Percentiles rank a stretch among this genome's conserved stretches.
phyloP scores from a whole-genome alignment of 2,329 filamentous ascomycete genomes.

The Fusarium phyllophilum region DNA sequence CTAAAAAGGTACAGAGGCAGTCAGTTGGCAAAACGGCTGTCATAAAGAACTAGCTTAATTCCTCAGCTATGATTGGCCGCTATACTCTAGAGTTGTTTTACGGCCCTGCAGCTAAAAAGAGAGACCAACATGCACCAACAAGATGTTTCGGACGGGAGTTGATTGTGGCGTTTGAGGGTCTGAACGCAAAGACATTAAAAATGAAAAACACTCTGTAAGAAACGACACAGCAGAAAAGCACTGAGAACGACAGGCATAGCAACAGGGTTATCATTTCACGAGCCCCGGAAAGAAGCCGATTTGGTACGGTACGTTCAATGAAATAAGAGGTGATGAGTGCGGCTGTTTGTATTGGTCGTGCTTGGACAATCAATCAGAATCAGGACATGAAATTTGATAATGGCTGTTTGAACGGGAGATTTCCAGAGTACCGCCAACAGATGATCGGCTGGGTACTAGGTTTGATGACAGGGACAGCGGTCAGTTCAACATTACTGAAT shows the following conservation, averaged over 20 bases:
- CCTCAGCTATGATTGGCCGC: slow-evolving; percentile 1
- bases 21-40: not conserved
- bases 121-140: slow-evolving; percentile 5
- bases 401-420: slow-evolving; percentile 13
- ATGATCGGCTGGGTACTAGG: not conserved
- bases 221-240: slow-evolving; percentile 15
- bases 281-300: slow-evolving; percentile 14
- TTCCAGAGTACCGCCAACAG: not conserved
- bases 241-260: slow-evolving; percentile 11
- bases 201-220: not conserved
- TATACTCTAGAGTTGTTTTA: slow-evolving; percentile 3
- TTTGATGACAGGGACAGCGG: slow-evolving; percentile 17
- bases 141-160: slow-evolving; percentile 8
- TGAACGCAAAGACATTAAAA: slow-evolving; percentile 14
- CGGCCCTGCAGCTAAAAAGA: slow-evolving; percentile 6
- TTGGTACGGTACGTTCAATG: not conserved
- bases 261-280: not conserved
- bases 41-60: not conserved
- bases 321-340: not conserved
- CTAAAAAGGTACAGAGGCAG: not conserved
- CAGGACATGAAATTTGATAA: not conserved
- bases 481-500: slow-evolving; percentile 8
- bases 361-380: not conserved
- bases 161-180: slow-evolving; percentile 23
- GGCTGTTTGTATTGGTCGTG: not conserved